Evolutionary conservation across 495 filamentous ascomycete species (phyloP).

Genomic region (Penicillium salamii): DNA sequence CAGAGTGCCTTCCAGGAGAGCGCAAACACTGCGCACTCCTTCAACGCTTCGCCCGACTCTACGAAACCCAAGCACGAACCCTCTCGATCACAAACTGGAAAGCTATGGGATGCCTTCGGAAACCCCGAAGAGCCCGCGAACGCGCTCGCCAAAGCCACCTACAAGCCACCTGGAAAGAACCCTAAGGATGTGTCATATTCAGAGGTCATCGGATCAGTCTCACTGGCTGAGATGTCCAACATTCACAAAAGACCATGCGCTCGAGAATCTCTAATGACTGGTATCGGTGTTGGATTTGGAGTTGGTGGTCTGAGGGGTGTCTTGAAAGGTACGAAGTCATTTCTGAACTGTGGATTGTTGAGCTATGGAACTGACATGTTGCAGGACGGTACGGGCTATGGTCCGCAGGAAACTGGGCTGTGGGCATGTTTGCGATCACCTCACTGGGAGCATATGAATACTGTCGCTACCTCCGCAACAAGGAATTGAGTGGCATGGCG

Average conservation of each 20-base stretch:
- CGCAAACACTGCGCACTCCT: slow-evolving; percentile 17
- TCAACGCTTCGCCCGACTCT: slow-evolving; percentile 19
- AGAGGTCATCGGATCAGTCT: slow-evolving; percentile 66
- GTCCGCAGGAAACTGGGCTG: slow-evolving; percentile 77
- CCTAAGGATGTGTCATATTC: slow-evolving; percentile 48
- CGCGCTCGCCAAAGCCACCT: slow-evolving; percentile 39
- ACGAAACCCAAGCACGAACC: slow-evolving; percentile 40
- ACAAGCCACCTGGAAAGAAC: slow-evolving; percentile 48
- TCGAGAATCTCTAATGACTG: slow-evolving; percentile 75
- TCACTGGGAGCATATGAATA: slow-evolving; percentile 72
- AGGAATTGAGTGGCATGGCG: slow-evolving; percentile 76
- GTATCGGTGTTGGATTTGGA: slow-evolving; percentile 74
- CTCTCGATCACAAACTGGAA: slow-evolving; percentile 47
- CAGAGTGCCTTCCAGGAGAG: slow-evolving; percentile 11
- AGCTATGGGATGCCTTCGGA: slow-evolving; percentile 52
- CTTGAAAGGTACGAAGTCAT: slow-evolving; percentile 59
- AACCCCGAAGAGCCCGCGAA: slow-evolving; percentile 51
- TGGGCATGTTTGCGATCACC: slow-evolving; percentile 63
- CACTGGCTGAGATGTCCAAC: slow-evolving; percentile 63
- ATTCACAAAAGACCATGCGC: slow-evolving; percentile 82
- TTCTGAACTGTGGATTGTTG: background rate
- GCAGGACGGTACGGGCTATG: slow-evolving; percentile 44
- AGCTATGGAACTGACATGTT: slow-evolving; percentile 5
- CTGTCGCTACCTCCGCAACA: slow-evolving; percentile 66
- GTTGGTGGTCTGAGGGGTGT: slow-evolving; percentile 70